Base-by-base conservation (phyloP, 305 asterid genomes). In the Solanum aculeatissimum region DNA sequence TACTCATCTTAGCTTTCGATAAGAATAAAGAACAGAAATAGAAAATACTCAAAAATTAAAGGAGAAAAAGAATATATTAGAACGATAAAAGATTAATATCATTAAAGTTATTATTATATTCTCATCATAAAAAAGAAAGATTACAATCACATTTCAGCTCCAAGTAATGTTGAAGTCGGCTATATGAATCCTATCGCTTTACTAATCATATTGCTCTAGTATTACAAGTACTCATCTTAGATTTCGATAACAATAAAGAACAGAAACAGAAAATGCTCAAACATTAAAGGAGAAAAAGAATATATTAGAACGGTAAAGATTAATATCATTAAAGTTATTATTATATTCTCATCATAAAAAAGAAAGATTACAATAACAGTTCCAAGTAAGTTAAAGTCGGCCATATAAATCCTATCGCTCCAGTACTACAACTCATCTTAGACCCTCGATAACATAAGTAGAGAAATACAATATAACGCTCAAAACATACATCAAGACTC, bases 1-100 rank as follows among this genome's bases (percentile, higher is more conserved):
- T 2, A 42, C 7, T 42, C 80, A 21, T 71, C 10, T 21, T 42
- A 71, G 11, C 21, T 45, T 3, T 2, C 13, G 16, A 14, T 43
- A 71, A 21, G 38, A 70, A 6, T 6, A n/a, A 0, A n/a, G 1
- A 0, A n/a, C 11, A 70, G 35, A 40, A 38, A 0, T 11, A 8
- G 27, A 71, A n/a, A 40, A 71, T 23, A 1, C 72, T 71, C 19
- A 7, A 42, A 65, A 66, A 4, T 2, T 35, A 58, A 6, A 19
- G 3, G 23, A 19, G 11, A 57, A 57, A 21, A 21, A 55, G 2
- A 19, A 53, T 15, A 9, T 9, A 60, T 21, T 15, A 23, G 0
- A 10, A 60, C 5, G 23, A n/a, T 58, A 21, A 57, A 57, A 21
- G 4, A 9, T 35, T 35, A 35, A 35, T 35, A 35, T 35, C 40